Evolutionary conservation across 345 rosid species (phyloP).

Genomic region (Cochlearia excelsa): DNA sequence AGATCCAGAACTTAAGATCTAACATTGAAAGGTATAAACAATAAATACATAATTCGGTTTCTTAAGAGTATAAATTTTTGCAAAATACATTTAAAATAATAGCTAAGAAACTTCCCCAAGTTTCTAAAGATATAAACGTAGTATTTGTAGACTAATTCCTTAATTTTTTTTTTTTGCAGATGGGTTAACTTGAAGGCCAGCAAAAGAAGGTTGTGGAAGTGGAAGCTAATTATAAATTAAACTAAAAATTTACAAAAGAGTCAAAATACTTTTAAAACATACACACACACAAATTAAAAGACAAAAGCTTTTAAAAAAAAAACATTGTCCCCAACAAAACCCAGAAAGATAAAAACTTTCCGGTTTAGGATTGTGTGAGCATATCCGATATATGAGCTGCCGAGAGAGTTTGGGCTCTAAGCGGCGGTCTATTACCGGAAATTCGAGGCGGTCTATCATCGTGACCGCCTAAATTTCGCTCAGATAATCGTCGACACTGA

Average conservation of each 20-base stretch:
- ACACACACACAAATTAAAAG: conserved; percentile 5
- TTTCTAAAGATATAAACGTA: too few relatives aligned
- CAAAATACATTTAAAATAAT: too few relatives aligned
- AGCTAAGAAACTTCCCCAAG: too few relatives aligned
- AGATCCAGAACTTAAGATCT: too few relatives aligned
- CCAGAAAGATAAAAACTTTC: background rate
- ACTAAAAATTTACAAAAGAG: conserved; percentile 18
- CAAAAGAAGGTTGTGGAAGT: too few relatives aligned
- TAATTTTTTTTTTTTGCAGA: too few relatives aligned
- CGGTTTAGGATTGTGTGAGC: conserved; percentile 31
- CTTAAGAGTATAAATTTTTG: too few relatives aligned
- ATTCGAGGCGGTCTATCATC: conserved; percentile 32
- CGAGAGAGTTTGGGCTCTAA: conserved; percentile 35
- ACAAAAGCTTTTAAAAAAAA: conserved; percentile 7
- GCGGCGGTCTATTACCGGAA: conserved; percentile 24
- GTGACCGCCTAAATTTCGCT: conserved; percentile 24
- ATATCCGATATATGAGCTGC: conserved; percentile 36
- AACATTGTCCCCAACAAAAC: conserved; percentile 17
- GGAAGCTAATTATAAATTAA: conserved; percentile 7
- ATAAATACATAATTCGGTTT: too few relatives aligned
- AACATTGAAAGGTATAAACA: too few relatives aligned
- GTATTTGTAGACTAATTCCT: too few relatives aligned
- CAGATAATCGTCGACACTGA: conserved; percentile 24
- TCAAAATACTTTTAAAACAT: conserved; percentile 1
- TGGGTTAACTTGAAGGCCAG: too few relatives aligned